Evolutionary conservation across 2,329 filamentous ascomycete species (phyloP).

Genomic region (Chrysoporthe austroafricana): DNA sequence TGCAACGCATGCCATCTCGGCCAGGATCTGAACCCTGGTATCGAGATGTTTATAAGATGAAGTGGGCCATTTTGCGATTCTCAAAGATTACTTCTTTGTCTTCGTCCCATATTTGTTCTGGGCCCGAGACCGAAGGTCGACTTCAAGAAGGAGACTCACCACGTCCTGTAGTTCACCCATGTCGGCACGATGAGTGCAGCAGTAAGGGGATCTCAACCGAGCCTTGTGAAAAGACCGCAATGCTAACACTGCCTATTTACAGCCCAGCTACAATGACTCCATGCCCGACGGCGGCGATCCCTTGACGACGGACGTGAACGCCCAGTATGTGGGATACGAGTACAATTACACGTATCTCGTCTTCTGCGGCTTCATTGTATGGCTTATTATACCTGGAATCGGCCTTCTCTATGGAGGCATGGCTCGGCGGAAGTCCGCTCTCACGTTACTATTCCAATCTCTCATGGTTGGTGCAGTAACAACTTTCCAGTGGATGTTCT

Average conservation of each 20-base stretch:
- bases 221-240: neutral
- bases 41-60: constrained; percentile 3
- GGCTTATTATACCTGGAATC: constrained; percentile 69
- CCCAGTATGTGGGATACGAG: constrained; percentile 61
- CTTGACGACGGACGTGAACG: constrained; percentile 41
- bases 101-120: neutral
- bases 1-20: constrained; percentile 6
- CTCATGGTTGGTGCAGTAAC: constrained; percentile 60
- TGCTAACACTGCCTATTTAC: neutral
- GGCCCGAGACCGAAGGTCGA: neutral
- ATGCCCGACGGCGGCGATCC: constrained; percentile 35
- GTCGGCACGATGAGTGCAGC: constrained; percentile 22
- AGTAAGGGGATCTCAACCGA: constrained; percentile 3
- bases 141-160: neutral
- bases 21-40: constrained; percentile 12
- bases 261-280: constrained; percentile 32
- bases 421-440: constrained; percentile 63
- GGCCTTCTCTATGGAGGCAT: constrained; percentile 68
- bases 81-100: neutral
- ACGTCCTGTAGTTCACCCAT: neutral
- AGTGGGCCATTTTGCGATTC: neutral
- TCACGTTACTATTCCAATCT: constrained; percentile 65
- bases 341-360: constrained; percentile 65
- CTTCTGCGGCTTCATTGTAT: constrained; percentile 64
- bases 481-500: constrained; percentile 91